A percentile compares a stretch with the other conserved stretches of the same genome.
Evolutionary conservation across 352 stramenopile genomes (phyloP).

Genomic region (Phytophthora parvispora): DNA sequence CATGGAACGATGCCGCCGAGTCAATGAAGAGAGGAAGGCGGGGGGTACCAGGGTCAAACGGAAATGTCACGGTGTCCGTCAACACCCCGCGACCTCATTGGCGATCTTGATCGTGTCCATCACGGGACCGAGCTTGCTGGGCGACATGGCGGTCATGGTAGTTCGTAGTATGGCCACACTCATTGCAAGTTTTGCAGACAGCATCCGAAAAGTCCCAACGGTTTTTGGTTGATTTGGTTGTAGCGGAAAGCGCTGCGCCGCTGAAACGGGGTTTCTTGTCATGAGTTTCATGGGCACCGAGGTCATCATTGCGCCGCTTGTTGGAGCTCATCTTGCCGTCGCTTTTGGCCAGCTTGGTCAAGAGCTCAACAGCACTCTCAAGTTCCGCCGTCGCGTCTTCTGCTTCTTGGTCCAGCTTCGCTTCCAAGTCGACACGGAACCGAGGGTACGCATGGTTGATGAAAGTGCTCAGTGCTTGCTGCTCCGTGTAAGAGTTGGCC

Average conservation of each 20-base stretch:
- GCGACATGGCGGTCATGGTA: constrained; percentile 10
- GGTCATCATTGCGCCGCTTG: not conserved
- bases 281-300: not conserved
- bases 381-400: constrained; percentile 5
- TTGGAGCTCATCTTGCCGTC: constrained; percentile 2
- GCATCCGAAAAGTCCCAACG: constrained; percentile 6
- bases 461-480: constrained; percentile 14
- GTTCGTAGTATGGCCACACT: constrained; percentile 5
- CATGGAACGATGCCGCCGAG: constrained; percentile 4
- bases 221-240: not conserved
- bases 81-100: constrained; percentile 8
- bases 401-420: constrained; percentile 1
- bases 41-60: not conserved
- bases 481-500: not conserved
- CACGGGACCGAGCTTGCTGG: too few species aligned
- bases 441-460: constrained; percentile 9
- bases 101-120: too few species aligned
- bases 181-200: not conserved
- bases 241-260: not conserved
- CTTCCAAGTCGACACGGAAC: not conserved
- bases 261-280: not conserved
- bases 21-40: not conserved
- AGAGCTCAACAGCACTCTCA: not conserved
- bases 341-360: not conserved
- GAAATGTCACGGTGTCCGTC: constrained; percentile 5